Evolutionary conservation across 495 filamentous ascomycete species (phyloP).

Genomic region (Talaromyces stipitatus): DNA sequence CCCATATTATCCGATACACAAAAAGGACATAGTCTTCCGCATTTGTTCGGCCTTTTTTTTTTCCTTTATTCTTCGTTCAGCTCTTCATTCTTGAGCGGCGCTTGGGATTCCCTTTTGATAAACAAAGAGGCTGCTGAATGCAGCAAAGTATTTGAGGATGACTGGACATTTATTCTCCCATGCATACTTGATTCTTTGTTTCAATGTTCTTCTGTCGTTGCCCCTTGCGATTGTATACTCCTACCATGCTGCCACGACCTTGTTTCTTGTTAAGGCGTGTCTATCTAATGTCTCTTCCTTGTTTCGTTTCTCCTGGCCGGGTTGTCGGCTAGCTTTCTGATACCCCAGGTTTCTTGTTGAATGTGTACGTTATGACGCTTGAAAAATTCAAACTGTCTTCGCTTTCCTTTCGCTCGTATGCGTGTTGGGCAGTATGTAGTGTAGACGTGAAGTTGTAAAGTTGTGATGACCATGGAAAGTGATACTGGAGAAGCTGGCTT

Average conservation of each 20-base stretch:
- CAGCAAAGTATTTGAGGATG: constrained; percentile 9
- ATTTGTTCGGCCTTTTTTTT: constrained; percentile 13
- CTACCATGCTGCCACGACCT: neutral
- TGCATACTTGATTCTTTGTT: constrained; percentile 9
- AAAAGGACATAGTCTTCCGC: neutral
- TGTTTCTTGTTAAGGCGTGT: neutral
- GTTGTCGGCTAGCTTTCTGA: constrained; percentile 6
- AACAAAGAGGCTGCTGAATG: constrained; percentile 9
- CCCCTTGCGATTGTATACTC: constrained; percentile 12
- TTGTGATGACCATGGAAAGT: neutral
- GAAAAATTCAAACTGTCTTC: neutral
- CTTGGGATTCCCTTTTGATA: neutral
- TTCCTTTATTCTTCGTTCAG: constrained; percentile 6
- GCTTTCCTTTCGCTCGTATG: neutral
- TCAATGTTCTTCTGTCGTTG: constrained; percentile 8
- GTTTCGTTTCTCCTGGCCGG: neutral
- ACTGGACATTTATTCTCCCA: neutral
- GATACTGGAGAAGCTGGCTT: neutral
- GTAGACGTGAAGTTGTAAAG: too few species aligned
- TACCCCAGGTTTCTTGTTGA: constrained; percentile 5
- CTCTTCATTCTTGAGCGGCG: constrained; percentile 14
- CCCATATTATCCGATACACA: neutral
- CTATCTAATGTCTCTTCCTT: neutral
- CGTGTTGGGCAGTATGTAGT: too few species aligned
- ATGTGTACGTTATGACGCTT: neutral